Base-by-base conservation (phyloP, 139 green algal species). In the Eudorina sp. region DNA sequence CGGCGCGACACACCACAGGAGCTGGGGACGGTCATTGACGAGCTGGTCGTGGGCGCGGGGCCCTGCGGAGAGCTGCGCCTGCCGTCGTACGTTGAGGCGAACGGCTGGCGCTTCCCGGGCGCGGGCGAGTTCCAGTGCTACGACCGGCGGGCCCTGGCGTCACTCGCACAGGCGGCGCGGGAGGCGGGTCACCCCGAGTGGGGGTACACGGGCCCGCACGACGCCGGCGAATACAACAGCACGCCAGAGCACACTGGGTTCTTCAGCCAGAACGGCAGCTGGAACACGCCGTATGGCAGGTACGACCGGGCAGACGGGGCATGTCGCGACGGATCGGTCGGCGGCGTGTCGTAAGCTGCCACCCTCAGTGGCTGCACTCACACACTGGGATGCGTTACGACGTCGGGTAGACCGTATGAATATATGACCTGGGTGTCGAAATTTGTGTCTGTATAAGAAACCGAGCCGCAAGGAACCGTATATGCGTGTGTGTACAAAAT, bases 91-190 rank as follows among this genome's bases (percentile, higher is more conserved):
- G 78, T 92, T 0, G 96, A 97, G 84, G 89, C 90, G 25, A 95
- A 97, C 81, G 95, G 96, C 40, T 99, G 96, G 96, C 89, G 94
- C 48, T 99, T 99, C 68, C 96, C 96, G 13, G 95, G 95, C 21
- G 84, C 90, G 27, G 97, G 97, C 21, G 97, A 98, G 92, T 98
- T 95, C 87, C 94, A 96, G 75, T 96, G 94, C 85, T 96, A 96
- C 77, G 94, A 96, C 85, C 85, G 92, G 5, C 83, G 91, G 1
- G 92, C 93, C 34, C 90, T 95, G 14, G 92, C 92, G 21, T 90
- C 77, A 14, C 86, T 96, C 45, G 92, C 93, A n/a, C 76, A 90
- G 75, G 89, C 89, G 25, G 86, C 88, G 25, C 72, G 84, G 25
- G 84, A 89, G 83, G 89, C 85, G 53, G 93, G 94, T 19, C 88